Percentiles rank a stretch among this genome's conserved stretches.
Evolutionary conservation across 1,139 yeast species (phyloP).

Genomic region (Ogataea hybrid): DNA sequence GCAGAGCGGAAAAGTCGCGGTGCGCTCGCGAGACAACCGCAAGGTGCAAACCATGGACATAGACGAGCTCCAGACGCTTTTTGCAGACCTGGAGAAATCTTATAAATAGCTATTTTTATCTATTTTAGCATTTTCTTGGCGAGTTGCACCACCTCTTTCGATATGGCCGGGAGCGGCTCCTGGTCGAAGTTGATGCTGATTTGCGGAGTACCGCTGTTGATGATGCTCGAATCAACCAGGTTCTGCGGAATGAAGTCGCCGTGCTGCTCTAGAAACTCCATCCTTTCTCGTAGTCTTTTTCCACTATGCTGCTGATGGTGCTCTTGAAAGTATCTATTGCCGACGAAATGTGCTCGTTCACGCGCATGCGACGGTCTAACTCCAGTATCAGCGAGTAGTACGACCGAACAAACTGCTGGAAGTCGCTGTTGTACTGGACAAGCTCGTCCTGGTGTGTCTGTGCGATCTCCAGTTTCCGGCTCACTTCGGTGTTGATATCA

Average conservation of each 20-base stretch:
- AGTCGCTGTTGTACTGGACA: constrained; percentile 43
- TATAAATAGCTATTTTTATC: constrained; percentile 20
- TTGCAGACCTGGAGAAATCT: constrained; percentile 47
- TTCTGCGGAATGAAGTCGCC: constrained; percentile 51
- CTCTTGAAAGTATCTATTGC: constrained; percentile 40
- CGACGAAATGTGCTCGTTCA: constrained; percentile 39
- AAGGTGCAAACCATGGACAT: constrained; percentile 44
- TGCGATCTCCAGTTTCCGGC: constrained; percentile 10
- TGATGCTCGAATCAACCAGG: constrained; percentile 24
- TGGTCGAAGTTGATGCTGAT: constrained; percentile 23
- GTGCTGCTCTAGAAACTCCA: constrained; percentile 40
- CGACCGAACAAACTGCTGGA: constrained; percentile 44
- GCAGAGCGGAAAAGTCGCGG: constrained; percentile 56
- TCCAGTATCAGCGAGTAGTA: constrained; percentile 51
- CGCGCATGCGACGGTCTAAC: constrained; percentile 43
- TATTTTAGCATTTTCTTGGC: constrained; percentile 17
- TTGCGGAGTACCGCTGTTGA: constrained; percentile 26
- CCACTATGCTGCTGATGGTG: constrained; percentile 36
- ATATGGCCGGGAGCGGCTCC: constrained; percentile 27
- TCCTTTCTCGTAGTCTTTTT: constrained; percentile 42
- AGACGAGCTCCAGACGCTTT: constrained; percentile 48
- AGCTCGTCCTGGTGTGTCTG: constrained; percentile 19
- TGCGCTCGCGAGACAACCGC: constrained; percentile 61
- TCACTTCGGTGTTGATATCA: constrained; percentile 12
- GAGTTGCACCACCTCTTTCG: constrained; percentile 15